A percentile compares a stretch with the other conserved stretches of the same genome.
Evolutionary conservation across 345 rosid genomes (phyloP).

Genomic region (Bruguiera gymnorhiza): DNA sequence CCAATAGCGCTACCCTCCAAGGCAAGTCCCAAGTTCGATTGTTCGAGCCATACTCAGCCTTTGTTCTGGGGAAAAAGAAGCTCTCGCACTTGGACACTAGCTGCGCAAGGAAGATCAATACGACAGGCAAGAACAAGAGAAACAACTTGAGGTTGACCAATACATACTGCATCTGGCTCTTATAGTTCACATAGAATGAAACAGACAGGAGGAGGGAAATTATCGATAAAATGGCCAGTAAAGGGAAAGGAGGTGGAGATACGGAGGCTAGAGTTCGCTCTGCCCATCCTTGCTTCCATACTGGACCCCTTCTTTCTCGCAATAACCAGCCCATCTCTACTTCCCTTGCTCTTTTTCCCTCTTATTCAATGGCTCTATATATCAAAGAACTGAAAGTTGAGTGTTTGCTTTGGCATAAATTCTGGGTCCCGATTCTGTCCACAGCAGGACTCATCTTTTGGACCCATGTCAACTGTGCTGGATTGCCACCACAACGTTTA

Average conservation of each 20-base stretch:
- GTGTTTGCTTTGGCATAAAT: slow-evolving; percentile 41
- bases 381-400: not conserved
- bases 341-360: not conserved
- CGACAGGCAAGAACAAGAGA: slow-evolving; percentile 54
- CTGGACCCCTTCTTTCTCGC: slow-evolving; percentile 55
- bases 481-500: not conserved
- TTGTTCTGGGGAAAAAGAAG: slow-evolving; percentile 26
- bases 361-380: not conserved
- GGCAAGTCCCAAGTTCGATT: slow-evolving; percentile 40
- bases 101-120: slow-evolving; percentile 43
- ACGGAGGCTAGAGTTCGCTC: slow-evolving; percentile 44
- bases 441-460: slow-evolving; percentile 24
- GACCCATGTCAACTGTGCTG: slow-evolving; percentile 5
- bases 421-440: slow-evolving; percentile 33
- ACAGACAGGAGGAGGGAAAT: slow-evolving; percentile 44
- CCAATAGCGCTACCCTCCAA: slow-evolving; percentile 53
- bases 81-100: slow-evolving; percentile 28
- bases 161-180: slow-evolving; percentile 42
- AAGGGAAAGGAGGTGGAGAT: slow-evolving; percentile 60
- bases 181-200: slow-evolving; percentile 52
- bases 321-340: slow-evolving; percentile 53
- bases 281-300: slow-evolving; percentile 69
- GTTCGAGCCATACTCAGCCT: slow-evolving; percentile 22
- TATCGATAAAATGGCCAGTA: slow-evolving; percentile 49
- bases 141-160: slow-evolving; percentile 48